Base-by-base conservation (phyloP, 129 eudicot genomes). In the Centella asiatica region DNA sequence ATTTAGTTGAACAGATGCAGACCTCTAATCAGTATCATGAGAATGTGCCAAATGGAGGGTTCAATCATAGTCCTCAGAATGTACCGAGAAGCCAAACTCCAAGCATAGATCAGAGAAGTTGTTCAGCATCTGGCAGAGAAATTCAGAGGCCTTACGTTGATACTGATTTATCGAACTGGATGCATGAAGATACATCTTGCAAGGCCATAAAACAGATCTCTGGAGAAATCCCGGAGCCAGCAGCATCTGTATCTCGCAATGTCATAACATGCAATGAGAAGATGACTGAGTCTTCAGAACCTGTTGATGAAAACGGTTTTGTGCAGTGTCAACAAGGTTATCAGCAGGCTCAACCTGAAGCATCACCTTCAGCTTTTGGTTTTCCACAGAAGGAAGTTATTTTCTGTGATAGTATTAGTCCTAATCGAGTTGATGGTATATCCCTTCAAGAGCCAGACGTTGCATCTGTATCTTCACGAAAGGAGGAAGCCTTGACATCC, bases 401-500 rank as follows among this genome's bases (percentile, higher is more conserved):
- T 46, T 70, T 80, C 47, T 64, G 57, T 50, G 82, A 67, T 52
- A 66, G 62, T 15, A 80, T 64, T 59, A 71, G 51, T 57, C 72
- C 64, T 0, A 56, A 64, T 57, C 78, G 18, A 60, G 59, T 60
- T 57, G 53, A 47, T 6, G 79, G 62, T 61, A 37, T 69, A 40
- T 65, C 64, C 49, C 17, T 9, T 52, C 61, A 72, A 50, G 74
- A 74, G 32, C 67, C 42, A n/a, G 84, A 69, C 15, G 36, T 42
- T 53, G 75, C 78, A 73, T 72, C 88, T 18, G 44, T 70, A 63
- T 77, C 85, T 45, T 74, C 83, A 49, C 83, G 75, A 63, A 68
- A 78, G 74, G 81, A 77, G 75, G 83, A 81, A 26, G 75, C 57
- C 19, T 67, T 80, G 40, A 40, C 73, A 57, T 72, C 74, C 7